Base-by-base conservation (phyloP, 1,139 yeast species). In the Zygosaccharomyces sapae region DNA sequence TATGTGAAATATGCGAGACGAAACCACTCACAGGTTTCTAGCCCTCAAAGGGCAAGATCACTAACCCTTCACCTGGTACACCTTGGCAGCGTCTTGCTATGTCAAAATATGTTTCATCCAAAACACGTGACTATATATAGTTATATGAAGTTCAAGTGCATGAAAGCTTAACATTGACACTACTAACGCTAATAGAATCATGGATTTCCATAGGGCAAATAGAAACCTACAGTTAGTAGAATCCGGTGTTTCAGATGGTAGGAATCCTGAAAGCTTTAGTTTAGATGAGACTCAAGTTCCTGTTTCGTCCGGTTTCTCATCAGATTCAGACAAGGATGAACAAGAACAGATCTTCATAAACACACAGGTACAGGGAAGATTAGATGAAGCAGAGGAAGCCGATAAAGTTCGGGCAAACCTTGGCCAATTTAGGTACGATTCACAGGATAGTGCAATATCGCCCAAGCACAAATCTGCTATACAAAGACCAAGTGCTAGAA, bases 281-380 rank as follows among this genome's bases (percentile, higher is more conserved):
- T 9, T 48, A 27, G 44, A 35, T 4, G 58, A 53, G 6, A 60
- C 65, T 5, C 63, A 58, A 37, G 51, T 59, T 8, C 62, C 63
- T 6, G 54, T 49, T 43, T 56, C 40, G 36, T 46, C 43, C 40
- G 48, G 42, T 12, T 38, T 43, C 12, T 43, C 39, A 3, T 24
- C 39, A 5, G 27, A 35, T 18, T 48, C 39, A 8, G 40, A 36
- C 9, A 13, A 25, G 19, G 38, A 39, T 27, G 38, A 19, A 16
- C 31, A 27, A 8, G 50, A 45, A 8, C 33, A 39, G 8, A 48
- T 63, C 5, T 56, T 64, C 30, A 48, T 64, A 3, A 60, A 54
- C 25, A 64, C 68, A 5, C 68, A 64, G 44, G 54, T 64, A n/a
- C 68, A 64, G 47, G 49, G 64, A 31, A 44, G 56, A 25, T 39